A percentile compares a stretch with the other conserved stretches of the same genome.
phyloP scores from a whole-genome alignment of 2,329 filamentous ascomycete species.

The Sphaerulina populicola region DNA sequence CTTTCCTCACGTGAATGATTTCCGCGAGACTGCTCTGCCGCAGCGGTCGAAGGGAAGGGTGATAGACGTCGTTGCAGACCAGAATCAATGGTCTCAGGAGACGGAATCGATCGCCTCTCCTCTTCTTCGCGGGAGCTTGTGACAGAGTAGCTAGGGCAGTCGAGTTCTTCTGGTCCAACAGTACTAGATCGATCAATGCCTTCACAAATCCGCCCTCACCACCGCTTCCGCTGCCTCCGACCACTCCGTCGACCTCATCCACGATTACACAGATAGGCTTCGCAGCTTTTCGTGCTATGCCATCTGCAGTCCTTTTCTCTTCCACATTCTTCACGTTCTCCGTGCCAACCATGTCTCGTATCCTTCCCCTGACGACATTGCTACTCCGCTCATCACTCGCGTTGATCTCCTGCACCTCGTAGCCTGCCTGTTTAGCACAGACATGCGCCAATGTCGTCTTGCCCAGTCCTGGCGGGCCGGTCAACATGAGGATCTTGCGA shows the following conservation, averaged over 20 bases:
- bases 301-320: constrained; percentile 40
- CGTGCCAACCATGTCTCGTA: constrained; percentile 83
- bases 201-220: constrained; percentile 92
- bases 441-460: constrained; percentile 97
- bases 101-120: constrained; percentile 77
- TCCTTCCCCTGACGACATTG: constrained; percentile 82
- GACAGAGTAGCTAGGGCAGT: constrained; percentile 31
- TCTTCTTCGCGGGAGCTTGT: constrained; percentile 40
- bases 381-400: constrained; percentile 89
- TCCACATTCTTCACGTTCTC: constrained; percentile 78
- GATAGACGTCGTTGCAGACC: constrained; percentile 96
- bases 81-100: constrained; percentile 81
- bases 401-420: constrained; percentile 95
- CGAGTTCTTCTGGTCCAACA: constrained; percentile 75
- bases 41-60: constrained; percentile 75
- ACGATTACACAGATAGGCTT: constrained; percentile 89
- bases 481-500: constrained; percentile 79
- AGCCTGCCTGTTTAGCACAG: constrained; percentile 87
- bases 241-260: constrained; percentile 93
- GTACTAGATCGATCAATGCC: constrained; percentile 81
- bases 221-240: constrained; percentile 63
- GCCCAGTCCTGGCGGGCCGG: constrained; percentile 83
- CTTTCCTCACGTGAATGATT: constrained; percentile 83
- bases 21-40: constrained; percentile 80
- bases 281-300: constrained; percentile 60